These are phyloP conservation scores for Cordyceps militaris DNA, from an alignment of 2,329 filamentous ascomycete genomes.

Conservation along the genomic window DNA sequence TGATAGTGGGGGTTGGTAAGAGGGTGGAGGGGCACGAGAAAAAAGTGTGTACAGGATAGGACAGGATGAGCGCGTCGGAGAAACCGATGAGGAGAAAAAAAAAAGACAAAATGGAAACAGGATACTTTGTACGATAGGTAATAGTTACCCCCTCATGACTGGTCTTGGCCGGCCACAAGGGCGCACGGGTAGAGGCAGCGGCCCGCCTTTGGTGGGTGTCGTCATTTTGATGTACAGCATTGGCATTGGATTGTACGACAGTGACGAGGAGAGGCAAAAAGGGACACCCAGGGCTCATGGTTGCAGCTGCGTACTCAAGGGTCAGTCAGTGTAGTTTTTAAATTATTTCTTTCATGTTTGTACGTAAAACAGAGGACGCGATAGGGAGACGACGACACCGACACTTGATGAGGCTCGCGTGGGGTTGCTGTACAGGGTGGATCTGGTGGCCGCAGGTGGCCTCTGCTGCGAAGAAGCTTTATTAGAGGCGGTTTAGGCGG, in stretches of 20 bases:
- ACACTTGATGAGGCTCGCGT: neutral
- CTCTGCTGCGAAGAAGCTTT: neutral
- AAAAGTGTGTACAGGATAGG: neutral
- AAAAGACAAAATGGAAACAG: neutral
- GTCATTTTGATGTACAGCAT: neutral
- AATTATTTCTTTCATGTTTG: neutral
- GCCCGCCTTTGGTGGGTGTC: slow-evolving; percentile 8
- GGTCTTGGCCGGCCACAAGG: neutral
- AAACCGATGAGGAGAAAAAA: neutral
- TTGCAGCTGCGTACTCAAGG: neutral
- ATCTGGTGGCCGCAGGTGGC: neutral
- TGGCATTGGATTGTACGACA: neutral
- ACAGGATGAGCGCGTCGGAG: too few relatives aligned
- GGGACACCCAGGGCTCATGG: neutral
- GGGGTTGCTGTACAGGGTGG: neutral
- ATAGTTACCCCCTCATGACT: too few relatives aligned
- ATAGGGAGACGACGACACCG: neutral
- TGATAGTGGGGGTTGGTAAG: neutral
- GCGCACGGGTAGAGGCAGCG: neutral
- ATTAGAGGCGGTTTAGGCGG: neutral
- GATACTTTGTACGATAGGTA: too few relatives aligned
- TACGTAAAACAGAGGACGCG: neutral
- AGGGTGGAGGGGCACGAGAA: neutral
- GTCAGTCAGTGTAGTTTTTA: too few relatives aligned
- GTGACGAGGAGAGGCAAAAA: too few relatives aligned